Percentiles rank a stretch among this genome's conserved stretches.
Evolutionary conservation across 495 filamentous ascomycete species (phyloP).

Genomic region (Talaromyces thailandensis): DNA sequence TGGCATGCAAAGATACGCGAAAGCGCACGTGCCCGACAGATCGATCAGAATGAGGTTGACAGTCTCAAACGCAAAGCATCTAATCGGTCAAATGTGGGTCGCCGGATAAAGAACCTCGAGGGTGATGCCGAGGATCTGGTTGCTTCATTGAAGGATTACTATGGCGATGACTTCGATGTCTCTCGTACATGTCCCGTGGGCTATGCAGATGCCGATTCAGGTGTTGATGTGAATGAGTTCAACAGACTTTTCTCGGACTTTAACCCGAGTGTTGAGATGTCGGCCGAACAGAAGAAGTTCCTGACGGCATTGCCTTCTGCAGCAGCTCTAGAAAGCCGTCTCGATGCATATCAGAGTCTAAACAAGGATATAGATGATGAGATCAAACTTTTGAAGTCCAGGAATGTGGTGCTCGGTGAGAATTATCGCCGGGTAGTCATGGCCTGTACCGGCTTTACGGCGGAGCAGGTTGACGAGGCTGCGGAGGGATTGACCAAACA

Average conservation of each 20-base stretch:
- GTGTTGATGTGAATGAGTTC: constrained; percentile 31
- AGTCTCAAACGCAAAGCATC: constrained; percentile 51
- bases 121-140: constrained; percentile 43
- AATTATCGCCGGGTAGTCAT: constrained; percentile 42
- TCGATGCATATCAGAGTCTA: constrained; percentile 25
- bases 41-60: constrained; percentile 62
- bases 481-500: constrained; percentile 38
- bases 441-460: constrained; percentile 37
- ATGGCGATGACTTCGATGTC: constrained; percentile 21
- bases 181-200: constrained; percentile 28
- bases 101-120: constrained; percentile 52
- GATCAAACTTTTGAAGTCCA: constrained; percentile 30
- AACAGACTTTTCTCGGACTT: constrained; percentile 28
- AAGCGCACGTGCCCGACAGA: constrained; percentile 65
- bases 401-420: constrained; percentile 36
- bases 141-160: constrained; percentile 21
- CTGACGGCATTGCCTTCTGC: constrained; percentile 20
- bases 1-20: constrained; percentile 70
- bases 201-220: constrained; percentile 46
- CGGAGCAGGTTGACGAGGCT: constrained; percentile 38
- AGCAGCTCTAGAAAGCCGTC: constrained; percentile 19
- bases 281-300: constrained; percentile 27
- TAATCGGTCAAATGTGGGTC: constrained; percentile 48
- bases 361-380: constrained; percentile 28
- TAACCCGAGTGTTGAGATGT: constrained; percentile 27